phyloP scores from a whole-genome alignment of 2,329 filamentous ascomycete genomes.

The Furcasterigmium furcatum region DNA sequence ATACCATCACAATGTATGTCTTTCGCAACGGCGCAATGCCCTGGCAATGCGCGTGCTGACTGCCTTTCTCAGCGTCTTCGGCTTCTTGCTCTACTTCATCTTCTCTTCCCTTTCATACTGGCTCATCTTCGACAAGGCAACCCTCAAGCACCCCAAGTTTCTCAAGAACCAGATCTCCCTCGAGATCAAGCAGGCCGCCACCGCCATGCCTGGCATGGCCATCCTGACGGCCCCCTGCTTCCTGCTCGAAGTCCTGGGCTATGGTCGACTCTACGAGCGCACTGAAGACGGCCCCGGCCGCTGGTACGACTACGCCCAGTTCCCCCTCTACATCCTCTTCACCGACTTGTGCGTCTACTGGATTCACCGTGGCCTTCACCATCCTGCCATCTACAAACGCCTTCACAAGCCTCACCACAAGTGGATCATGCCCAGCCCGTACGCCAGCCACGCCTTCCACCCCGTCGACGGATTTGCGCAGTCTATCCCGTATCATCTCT shows the following conservation, averaged over 20 bases:
- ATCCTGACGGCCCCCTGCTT: slow-evolving; percentile 79
- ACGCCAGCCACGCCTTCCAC: slow-evolving; percentile 91
- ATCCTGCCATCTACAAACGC: slow-evolving; percentile 76
- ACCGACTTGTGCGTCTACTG: slow-evolving; percentile 91
- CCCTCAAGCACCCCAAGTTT: slow-evolving; percentile 87
- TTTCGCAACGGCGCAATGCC: background rate
- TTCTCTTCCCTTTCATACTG: slow-evolving; percentile 81
- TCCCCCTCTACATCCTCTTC: slow-evolving; percentile 84
- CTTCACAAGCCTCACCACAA: slow-evolving; percentile 98
- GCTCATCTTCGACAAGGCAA: slow-evolving; percentile 89
- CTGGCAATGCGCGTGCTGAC: background rate
- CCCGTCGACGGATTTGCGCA: slow-evolving; percentile 88
- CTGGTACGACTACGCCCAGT: slow-evolving; percentile 79
- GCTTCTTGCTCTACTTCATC: slow-evolving; percentile 78
- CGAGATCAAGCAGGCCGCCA: slow-evolving; percentile 79
- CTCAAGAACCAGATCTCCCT: slow-evolving; percentile 88
- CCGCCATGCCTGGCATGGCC: slow-evolving; percentile 78
- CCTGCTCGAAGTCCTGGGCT: slow-evolving; percentile 77
- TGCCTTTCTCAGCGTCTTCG: slow-evolving; percentile 67
- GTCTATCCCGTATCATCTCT: slow-evolving; percentile 87
- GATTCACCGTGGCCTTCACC: slow-evolving; percentile 84
- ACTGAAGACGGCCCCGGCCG: slow-evolving; percentile 69
- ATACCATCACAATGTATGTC: slow-evolving; percentile 79
- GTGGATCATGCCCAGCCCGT: slow-evolving; percentile 98
- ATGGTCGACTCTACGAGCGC: slow-evolving; percentile 84